phyloP scores from a whole-genome alignment of 2,329 filamentous ascomycete species.

The Pseudomassariella vexata region DNA sequence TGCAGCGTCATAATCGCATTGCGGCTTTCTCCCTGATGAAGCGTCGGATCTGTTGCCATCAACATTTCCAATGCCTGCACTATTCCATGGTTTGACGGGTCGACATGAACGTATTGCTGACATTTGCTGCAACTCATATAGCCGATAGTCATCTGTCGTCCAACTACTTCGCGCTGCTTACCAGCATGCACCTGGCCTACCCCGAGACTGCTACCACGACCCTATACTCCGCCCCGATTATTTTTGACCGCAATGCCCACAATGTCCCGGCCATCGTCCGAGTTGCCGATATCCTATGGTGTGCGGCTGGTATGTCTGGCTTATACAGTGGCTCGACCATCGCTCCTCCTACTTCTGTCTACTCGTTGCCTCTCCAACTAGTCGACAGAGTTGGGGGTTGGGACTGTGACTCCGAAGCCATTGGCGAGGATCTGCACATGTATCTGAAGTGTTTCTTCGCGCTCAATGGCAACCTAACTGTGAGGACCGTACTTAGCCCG shows the following conservation, averaged over 20 bases:
- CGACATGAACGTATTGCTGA: constrained; percentile 19
- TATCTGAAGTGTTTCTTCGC: constrained; percentile 74
- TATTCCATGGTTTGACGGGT: constrained; percentile 9
- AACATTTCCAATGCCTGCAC: constrained; percentile 10
- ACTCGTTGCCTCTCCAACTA: constrained; percentile 61
- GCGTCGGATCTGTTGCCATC: constrained; percentile 9
- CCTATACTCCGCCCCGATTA: constrained; percentile 63
- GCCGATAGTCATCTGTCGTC: constrained; percentile 66
- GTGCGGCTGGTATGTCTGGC: constrained; percentile 63
- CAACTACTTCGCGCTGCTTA: constrained; percentile 62
- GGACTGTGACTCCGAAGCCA: constrained; percentile 65
- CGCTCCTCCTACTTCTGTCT: constrained; percentile 68
- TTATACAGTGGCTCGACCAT: constrained; percentile 59
- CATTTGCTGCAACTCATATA: constrained; percentile 25
- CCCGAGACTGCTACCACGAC: constrained; percentile 57
- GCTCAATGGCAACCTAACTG: constrained; percentile 62
- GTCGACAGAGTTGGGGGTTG: constrained; percentile 66
- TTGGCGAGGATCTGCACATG: constrained; percentile 74
- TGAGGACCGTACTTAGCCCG: constrained; percentile 58
- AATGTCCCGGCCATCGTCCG: constrained; percentile 62
- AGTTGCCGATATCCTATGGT: constrained; percentile 68
- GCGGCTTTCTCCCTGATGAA: no score
- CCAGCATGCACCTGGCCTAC: constrained; percentile 54
- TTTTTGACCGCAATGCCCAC: constrained; percentile 70
- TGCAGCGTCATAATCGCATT: no score